phyloP scores from a whole-genome alignment of 768 basidiomycete species.

The Fibroporia radiculosa region DNA sequence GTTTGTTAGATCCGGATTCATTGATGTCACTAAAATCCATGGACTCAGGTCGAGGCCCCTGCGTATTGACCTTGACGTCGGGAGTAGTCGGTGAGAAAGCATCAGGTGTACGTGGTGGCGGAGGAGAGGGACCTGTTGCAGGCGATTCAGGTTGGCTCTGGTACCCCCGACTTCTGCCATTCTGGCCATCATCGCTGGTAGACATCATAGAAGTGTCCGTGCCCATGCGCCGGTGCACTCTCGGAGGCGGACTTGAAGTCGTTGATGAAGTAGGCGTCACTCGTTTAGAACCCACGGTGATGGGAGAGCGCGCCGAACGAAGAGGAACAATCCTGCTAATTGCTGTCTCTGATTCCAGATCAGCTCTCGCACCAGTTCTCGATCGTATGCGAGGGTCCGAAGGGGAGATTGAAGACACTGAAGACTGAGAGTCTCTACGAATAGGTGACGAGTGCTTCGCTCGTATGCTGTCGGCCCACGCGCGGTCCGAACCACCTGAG shows the following conservation, averaged over 20 bases:
- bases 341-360: conserved; percentile 48
- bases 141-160: conserved; percentile 32
- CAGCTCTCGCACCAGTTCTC: conserved; percentile 32
- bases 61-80: conserved; percentile 23
- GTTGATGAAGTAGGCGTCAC: conserved; percentile 27
- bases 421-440: conserved; percentile 53
- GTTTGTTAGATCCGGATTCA: conserved; percentile 21
- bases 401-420: conserved; percentile 54
- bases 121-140: conserved; percentile 29
- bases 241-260: conserved; percentile 35
- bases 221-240: conserved; percentile 11
- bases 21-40: conserved; percentile 20
- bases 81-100: conserved; percentile 16
- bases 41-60: conserved; percentile 27
- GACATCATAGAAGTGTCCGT: conserved; percentile 10
- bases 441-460: conserved; percentile 20
- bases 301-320: conserved; percentile 57
- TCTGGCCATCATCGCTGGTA: conserved; percentile 12
- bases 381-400: conserved; percentile 34
- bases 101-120: conserved; percentile 32
- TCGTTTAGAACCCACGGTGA: conserved; percentile 44
- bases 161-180: conserved; percentile 25
- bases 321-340: conserved; percentile 47
- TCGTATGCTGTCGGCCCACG: conserved; percentile 16
- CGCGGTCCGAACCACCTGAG: conserved; percentile 10